Base-by-base conservation (phyloP, 768 basidiomycete species). In the Tylopilus plumbeoviolaceoides region DNA sequence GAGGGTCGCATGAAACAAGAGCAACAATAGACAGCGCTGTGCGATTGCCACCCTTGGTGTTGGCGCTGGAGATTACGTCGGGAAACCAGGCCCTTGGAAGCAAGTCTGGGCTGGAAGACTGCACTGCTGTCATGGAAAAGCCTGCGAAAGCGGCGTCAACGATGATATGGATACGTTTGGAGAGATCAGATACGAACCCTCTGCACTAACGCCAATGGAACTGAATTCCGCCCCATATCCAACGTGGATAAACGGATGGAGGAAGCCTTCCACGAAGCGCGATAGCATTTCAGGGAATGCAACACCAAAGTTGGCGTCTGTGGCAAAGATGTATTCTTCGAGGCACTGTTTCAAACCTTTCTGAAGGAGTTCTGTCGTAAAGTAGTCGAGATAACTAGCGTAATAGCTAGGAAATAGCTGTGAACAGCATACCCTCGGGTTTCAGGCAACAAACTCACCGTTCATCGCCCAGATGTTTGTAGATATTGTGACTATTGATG, bases 211-310 rank as follows among this genome's bases (percentile, higher is more conserved):
- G 0, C 84, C 86, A 7, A 79, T 75, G 20, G 84, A 51, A 14
- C 75, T 72, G 54, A 87, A 87, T 63, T 88, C 87, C 4, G 77
- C 65, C 4, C 84, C 85, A 64, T 80, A 79, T 14, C 83, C 85
- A 3, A 70, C 58, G 58, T 87, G 83, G 42, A 89, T 87, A 38
- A 87, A 50, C 0, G 86, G 81, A 59, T 89, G 87, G 5, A 88
- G 25, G 8, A 85, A 60, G 3, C 82, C 84, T 1, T 73, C 73
- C 15, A 84, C 35, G 55, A 83, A 76, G 11, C 85, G 77, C 41
- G 72, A 74, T 14, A 87, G 59, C 82, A 88, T 83, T 54, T 75
- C 57, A 1, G 63, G 62, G 15, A 35, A 25, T 1, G 46, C 12
- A 30, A 25, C 3, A 21, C 51, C 58, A 41, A 74, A 70, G 59